A percentile compares a stretch with the other conserved stretches of the same genome.
Evolutionary conservation across 2,329 filamentous ascomycete genomes (phyloP).

Genomic region (Coniochaeta pulveracea): DNA sequence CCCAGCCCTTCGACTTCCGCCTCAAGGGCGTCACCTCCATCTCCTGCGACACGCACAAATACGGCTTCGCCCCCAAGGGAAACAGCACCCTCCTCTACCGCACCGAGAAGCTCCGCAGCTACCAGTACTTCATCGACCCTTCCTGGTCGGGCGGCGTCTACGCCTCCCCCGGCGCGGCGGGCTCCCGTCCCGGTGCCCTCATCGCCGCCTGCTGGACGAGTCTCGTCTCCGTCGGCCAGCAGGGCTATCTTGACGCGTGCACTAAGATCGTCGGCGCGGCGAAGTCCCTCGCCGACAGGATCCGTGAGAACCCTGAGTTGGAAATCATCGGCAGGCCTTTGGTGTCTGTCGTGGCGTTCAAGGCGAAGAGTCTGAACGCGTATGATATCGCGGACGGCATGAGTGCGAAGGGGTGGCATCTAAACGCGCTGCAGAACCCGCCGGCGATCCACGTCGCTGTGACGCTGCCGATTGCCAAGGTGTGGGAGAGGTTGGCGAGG

Average conservation of each 20-base stretch:
- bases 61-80: slow-evolving; percentile 95
- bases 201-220: slow-evolving; percentile 95
- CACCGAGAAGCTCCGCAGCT: slow-evolving; percentile 61
- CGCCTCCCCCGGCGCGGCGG: slow-evolving; percentile 82
- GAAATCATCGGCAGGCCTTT: slow-evolving; percentile 74
- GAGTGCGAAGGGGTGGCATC: slow-evolving; percentile 78
- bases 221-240: slow-evolving; percentile 78
- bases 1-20: slow-evolving; percentile 83
- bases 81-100: slow-evolving; percentile 92
- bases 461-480: slow-evolving; percentile 73
- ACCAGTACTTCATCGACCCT: slow-evolving; percentile 93
- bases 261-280: slow-evolving; percentile 78
- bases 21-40: slow-evolving; percentile 92
- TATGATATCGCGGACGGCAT: slow-evolving; percentile 93
- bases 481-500: slow-evolving; percentile 64
- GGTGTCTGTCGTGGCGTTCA: slow-evolving; percentile 84
- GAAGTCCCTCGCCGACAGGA: slow-evolving; percentile 68
- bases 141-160: slow-evolving; percentile 97
- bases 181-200: slow-evolving; percentile 81
- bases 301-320: slow-evolving; percentile 65
- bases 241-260: slow-evolving; percentile 79
- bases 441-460: slow-evolving; percentile 91
- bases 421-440: slow-evolving; percentile 87
- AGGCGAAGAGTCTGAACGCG: slow-evolving; percentile 71
- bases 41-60: slow-evolving; percentile 96